Evolutionary conservation across 2,329 filamentous ascomycete genomes (phyloP).

Genomic region (Aplosporella prunicola): DNA sequence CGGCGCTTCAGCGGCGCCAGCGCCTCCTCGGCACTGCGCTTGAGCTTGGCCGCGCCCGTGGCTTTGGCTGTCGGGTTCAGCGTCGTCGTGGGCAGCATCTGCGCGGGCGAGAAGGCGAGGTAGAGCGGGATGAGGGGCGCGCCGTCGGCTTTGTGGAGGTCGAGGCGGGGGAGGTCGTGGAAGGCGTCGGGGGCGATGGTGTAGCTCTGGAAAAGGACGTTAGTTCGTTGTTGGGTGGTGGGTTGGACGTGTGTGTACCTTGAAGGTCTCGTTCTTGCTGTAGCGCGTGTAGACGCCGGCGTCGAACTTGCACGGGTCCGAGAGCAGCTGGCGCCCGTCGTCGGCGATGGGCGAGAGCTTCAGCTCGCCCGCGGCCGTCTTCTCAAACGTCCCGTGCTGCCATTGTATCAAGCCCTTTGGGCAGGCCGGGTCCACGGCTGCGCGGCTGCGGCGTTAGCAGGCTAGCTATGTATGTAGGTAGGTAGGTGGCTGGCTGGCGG

Average conservation of each 20-base stretch:
- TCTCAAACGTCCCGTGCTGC: slow-evolving; percentile 57
- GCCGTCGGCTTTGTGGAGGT: slow-evolving; percentile 56
- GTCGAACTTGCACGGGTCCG: slow-evolving; percentile 51
- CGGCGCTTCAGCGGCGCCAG: slow-evolving; percentile 34
- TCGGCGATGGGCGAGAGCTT: slow-evolving; percentile 50
- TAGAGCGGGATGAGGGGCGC: slow-evolving; percentile 59
- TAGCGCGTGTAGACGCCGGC: slow-evolving; percentile 54
- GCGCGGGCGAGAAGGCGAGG: slow-evolving; percentile 50
- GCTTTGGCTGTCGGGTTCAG: slow-evolving; percentile 46
- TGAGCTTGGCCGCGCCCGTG: slow-evolving; percentile 26
- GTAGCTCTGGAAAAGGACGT: slow-evolving; percentile 28
- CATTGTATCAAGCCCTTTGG: slow-evolving; percentile 60
- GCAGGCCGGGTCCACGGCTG: slow-evolving; percentile 52
- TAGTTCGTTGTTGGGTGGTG: not conserved
- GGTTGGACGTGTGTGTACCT: slow-evolving; percentile 35
- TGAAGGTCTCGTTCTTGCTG: slow-evolving; percentile 53
- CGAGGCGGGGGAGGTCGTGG: slow-evolving; percentile 52
- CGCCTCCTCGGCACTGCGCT: slow-evolving; percentile 21
- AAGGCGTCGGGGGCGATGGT: slow-evolving; percentile 47
- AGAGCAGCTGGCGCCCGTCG: slow-evolving; percentile 59
- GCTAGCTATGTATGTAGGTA: not conserved
- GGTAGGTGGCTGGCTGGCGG: no score
- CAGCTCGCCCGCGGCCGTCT: slow-evolving; percentile 50
- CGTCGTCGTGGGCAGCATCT: slow-evolving; percentile 61
- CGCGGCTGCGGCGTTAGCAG: slow-evolving; percentile 22